A percentile compares a stretch with the other conserved stretches of the same genome.
Evolutionary conservation across 495 filamentous ascomycete genomes (phyloP).

Genomic region (Aspergillus conjunctus): DNA sequence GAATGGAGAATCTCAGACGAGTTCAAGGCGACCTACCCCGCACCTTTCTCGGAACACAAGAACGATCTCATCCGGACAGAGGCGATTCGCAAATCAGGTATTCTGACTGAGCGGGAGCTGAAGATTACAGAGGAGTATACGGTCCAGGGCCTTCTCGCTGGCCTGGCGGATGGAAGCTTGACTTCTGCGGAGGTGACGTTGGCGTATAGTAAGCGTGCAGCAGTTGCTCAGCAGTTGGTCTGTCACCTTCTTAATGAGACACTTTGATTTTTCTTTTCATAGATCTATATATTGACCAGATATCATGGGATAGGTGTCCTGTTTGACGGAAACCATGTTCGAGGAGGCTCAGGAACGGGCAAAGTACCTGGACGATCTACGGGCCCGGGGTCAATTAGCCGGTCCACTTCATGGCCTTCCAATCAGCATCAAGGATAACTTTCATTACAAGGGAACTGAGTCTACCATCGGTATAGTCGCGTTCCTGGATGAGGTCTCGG

Average conservation of each 20-base stretch:
- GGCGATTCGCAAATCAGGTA: slow-evolving; percentile 29
- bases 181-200: slow-evolving; percentile 53
- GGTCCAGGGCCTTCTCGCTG: slow-evolving; percentile 39
- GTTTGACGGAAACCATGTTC: slow-evolving; percentile 62
- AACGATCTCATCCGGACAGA: slow-evolving; percentile 25
- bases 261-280: not conserved
- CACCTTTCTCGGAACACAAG: slow-evolving; percentile 22
- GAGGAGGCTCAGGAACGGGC: slow-evolving; percentile 39
- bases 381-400: slow-evolving; percentile 38
- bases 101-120: slow-evolving; percentile 42
- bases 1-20: slow-evolving; percentile 26
- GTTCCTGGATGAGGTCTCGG: slow-evolving; percentile 20
- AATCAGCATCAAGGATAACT: slow-evolving; percentile 63
- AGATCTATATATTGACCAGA: not conserved
- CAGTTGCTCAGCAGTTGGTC: slow-evolving; percentile 56
- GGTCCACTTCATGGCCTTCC: slow-evolving; percentile 67
- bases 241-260: not conserved
- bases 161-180: slow-evolving; percentile 33
- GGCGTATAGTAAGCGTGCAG: slow-evolving; percentile 60
- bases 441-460: slow-evolving; percentile 51
- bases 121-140: slow-evolving; percentile 52
- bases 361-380: slow-evolving; percentile 38
- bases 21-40: slow-evolving; percentile 17
- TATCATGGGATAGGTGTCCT: slow-evolving; percentile 40
- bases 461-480: slow-evolving; percentile 32